Evolutionary conservation across 176 grass and related monocot genomes (phyloP), one percentile per base, ranked within the genome.

Genomic region (Avena insularis): DNA sequence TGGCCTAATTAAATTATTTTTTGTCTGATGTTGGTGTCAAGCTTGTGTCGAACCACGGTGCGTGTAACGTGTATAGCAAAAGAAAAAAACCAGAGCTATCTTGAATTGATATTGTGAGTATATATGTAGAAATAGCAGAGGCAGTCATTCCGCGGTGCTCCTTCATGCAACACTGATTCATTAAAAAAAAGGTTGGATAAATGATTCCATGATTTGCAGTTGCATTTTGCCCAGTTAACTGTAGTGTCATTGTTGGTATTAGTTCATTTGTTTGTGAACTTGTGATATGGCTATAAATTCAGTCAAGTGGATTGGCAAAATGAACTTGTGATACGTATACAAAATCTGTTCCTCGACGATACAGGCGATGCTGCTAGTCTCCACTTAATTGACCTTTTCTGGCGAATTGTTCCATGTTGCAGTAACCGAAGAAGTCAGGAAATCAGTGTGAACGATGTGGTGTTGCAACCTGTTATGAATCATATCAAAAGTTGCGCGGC

Each of bases 1-100:
- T 88, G 86, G 16, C 31, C 61, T 88, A 54, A 54, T 76, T 76
- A 19, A 63, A 81, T 55, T 91, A 64, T 35, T 55, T 91, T 91
- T 85, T 76, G 77, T 27, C 68, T 84, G 82, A 76, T 29, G 29
- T 29, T 29, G 15, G 45, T 23, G 48, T 29, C 29, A 29, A 29
- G 40, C 12, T 2, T 25, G 47, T 51, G 48, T 17, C 13, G 47
- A 21, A 53, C 2, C 48, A 76, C 8, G 14, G 25, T 76, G 73
- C 62, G 68, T 81, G 89, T 88, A 88, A 68, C 60, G 62, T 84
- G 12, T 53, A 91, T 29, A 29, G 76, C 68, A 84, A 45, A 20
- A 80, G 29, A 62, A 3, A 20, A 7, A 50, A 75, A 75, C 4
- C 46, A 81, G 48, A 71, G 48, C 17, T 76, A 31, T 54, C 23